A percentile compares a stretch with the other conserved stretches of the same genome.
These are phyloP conservation scores for Elongisporangium anandrum DNA, from an alignment of 352 stramenopile species.

Conservation along the genomic window DNA sequence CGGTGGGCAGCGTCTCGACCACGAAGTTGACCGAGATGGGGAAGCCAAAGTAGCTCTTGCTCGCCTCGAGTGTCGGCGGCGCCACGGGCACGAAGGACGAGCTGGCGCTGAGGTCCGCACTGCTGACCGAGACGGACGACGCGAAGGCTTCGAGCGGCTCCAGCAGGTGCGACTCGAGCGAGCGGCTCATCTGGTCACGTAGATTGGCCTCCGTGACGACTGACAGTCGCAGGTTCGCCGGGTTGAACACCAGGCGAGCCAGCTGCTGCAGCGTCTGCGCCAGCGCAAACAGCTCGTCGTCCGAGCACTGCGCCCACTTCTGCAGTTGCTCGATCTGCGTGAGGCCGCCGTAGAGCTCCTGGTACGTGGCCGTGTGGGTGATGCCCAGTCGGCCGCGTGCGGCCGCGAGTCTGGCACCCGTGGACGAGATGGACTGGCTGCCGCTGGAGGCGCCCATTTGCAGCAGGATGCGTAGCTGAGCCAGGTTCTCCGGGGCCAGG, in stretches of 20 bases:
- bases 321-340: constrained; percentile 77
- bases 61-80: constrained; percentile 15
- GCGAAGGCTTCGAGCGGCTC: constrained; percentile 24
- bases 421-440: constrained; percentile 69
- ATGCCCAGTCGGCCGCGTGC: constrained; percentile 56
- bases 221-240: constrained; percentile 52
- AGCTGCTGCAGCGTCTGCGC: constrained; percentile 57
- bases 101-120: neutral
- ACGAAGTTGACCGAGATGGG: constrained; percentile 83
- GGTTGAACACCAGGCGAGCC: constrained; percentile 46
- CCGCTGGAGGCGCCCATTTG: constrained; percentile 65
- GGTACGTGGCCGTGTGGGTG: constrained; percentile 41
- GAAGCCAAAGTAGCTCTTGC: constrained; percentile 69
- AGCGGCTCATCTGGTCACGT: constrained; percentile 38
- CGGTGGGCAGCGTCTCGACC: constrained; percentile 65
- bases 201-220: constrained; percentile 77
- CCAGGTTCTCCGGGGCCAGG: constrained; percentile 56
- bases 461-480: constrained; percentile 68
- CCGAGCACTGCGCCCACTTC: constrained; percentile 58
- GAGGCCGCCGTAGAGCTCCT: constrained; percentile 69
- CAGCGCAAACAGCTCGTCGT: constrained; percentile 58
- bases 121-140: neutral
- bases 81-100: neutral
- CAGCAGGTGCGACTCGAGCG: constrained; percentile 43
- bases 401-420: constrained; percentile 50